Conservation (phyloP, 2,329 filamentous ascomycete species). For the Microdochium trichocladiopsis region DNA sequence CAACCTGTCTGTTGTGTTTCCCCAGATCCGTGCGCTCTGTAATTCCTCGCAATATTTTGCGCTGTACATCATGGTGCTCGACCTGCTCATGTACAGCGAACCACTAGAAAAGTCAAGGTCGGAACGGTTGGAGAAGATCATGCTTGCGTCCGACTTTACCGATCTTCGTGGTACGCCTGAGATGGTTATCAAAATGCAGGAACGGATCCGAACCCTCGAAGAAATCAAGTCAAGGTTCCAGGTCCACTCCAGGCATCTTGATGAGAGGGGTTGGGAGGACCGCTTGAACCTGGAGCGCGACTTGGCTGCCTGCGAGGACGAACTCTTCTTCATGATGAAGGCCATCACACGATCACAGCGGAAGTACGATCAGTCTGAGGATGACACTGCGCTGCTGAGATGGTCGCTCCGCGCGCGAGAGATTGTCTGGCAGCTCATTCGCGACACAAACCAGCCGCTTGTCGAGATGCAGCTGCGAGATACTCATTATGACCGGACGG, state of each 20-base stretch:
- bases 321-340: slow-evolving; percentile 99
- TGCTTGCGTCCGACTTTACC: slow-evolving; percentile 97
- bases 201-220: slow-evolving; percentile 86
- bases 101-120: slow-evolving; percentile 94
- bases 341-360: slow-evolving; percentile 95
- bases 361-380: slow-evolving; percentile 66
- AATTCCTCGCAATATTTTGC: slow-evolving; percentile 97
- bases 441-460: slow-evolving; percentile 77
- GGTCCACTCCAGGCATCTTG: slow-evolving; percentile 78
- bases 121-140: slow-evolving; percentile 95
- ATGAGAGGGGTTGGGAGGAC: slow-evolving; percentile 87
- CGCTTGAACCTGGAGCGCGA: slow-evolving; percentile 84
- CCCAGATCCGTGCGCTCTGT: slow-evolving; percentile 87
- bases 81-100: slow-evolving; percentile 92
- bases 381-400: slow-evolving; percentile 73
- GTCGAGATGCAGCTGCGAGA: slow-evolving; percentile 90
- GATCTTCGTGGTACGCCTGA: slow-evolving; percentile 89
- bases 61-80: slow-evolving; percentile 95
- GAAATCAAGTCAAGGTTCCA: slow-evolving; percentile 97
- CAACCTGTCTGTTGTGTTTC: slow-evolving; percentile 94
- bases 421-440: slow-evolving; percentile 95
- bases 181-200: slow-evolving; percentile 86
- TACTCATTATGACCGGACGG: slow-evolving; percentile 87
- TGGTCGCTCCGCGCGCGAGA: slow-evolving; percentile 94
- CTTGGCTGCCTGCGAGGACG: slow-evolving; percentile 83